Percentiles rank a stretch among this genome's conserved stretches.
These are phyloP conservation scores for Tirmania nivea DNA, from an alignment of 495 filamentous ascomycete genomes.

Conservation along the genomic window DNA sequence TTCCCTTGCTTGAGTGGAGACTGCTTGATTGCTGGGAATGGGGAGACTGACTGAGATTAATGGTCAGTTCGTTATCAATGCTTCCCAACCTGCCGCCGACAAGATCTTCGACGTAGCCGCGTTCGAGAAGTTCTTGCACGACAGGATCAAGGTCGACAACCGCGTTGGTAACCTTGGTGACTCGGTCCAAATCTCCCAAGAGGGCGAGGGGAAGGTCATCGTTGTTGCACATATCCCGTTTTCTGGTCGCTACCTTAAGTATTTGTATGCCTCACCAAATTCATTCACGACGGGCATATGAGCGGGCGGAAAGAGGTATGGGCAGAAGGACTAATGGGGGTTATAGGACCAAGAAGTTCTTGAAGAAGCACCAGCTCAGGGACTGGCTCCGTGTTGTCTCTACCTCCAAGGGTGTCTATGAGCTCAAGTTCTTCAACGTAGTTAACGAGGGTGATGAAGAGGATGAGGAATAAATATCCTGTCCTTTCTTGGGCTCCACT, in stretches of 20 bases:
- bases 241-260: conserved; percentile 97
- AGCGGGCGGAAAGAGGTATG: neutral
- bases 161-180: conserved; percentile 96
- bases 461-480: conserved; percentile 67
- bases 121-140: conserved; percentile 99
- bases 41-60: neutral
- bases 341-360: conserved; percentile 95
- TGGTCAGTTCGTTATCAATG: conserved; percentile 91
- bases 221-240: conserved; percentile 93
- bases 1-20: neutral
- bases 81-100: conserved; percentile 86
- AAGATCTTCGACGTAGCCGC: conserved; percentile 99
- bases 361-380: conserved; percentile 99
- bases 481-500: neutral
- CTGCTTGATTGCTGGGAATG: conserved; percentile 9
- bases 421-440: conserved; percentile 99
- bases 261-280: conserved; percentile 71
- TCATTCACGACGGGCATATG: neutral
- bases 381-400: conserved; percentile 99
- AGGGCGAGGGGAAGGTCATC: conserved; percentile 90
- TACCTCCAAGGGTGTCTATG: conserved; percentile 89
- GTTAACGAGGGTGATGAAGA: conserved; percentile 92
- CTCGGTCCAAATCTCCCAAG: conserved; percentile 67
- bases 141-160: conserved; percentile 98
- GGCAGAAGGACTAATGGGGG: neutral